Base-by-base conservation (phyloP, 2,329 filamentous ascomycete genomes). In the Biscogniauxia sp. region DNA sequence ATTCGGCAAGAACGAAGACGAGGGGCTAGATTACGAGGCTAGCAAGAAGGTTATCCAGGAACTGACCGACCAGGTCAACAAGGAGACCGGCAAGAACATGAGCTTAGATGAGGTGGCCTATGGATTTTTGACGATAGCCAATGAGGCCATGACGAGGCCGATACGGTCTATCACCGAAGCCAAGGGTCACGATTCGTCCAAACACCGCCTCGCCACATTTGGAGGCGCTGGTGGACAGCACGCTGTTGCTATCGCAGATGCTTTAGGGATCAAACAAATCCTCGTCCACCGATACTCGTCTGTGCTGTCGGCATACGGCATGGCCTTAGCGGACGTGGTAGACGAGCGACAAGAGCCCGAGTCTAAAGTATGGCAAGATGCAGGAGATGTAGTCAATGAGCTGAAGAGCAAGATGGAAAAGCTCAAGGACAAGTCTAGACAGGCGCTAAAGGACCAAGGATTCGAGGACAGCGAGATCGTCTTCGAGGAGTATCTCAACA, bases 401-500 rank as follows among this genome's bases (percentile, higher is more conserved):
- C 78, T 97, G 17, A 84, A 87, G 68, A 77, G 76, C 25, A 95
- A 93, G 76, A 91, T 97, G 83, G 82, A 87, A 20, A 88, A 91
- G 53, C 81, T 97, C 45, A 94, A 91, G 76, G 81, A 84, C n/a
- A 92, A 89, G 71, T 93, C 92, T 0, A 83, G 80, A 0, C 78
- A 80, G 19, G 85, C 86, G 0, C 78, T 97, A 4, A 79, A 80
- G 20, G 88, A 90, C 1, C 93, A 97, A 75, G 93, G 93, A 0
- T 97, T 97, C 70, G 79, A 82, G 1, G 85, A 90, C 51, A 78
- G 84, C 5, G 86, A 91, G 32, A 91, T 97, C 23, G 82, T 88
- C 0, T 96, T 94, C 70, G 93, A 97, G 73, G 91, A 96, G 72
- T 97, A 97, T 70, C 84, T 98, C 59, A 97, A 97, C 73, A 93